Evolutionary conservation across 257 asterid species (phyloP), one percentile per base, ranked within the genome.

Genomic region (Ilex asprella): DNA sequence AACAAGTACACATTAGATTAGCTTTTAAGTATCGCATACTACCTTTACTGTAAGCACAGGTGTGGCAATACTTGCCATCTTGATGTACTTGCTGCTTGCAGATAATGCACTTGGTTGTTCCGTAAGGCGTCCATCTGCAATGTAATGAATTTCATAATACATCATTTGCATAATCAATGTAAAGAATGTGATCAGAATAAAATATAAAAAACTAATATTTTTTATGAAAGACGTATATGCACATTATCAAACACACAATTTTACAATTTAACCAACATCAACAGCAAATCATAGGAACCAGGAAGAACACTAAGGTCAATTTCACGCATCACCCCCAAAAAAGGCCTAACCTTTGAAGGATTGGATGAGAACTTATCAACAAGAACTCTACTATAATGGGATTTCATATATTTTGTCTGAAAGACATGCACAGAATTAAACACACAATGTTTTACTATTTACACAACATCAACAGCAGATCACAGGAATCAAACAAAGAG

Each of bases 11-110:
- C 41, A 35, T 3, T 35, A 35, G 5, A 35, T 3, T 35, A 35
- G 5, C 41, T 3, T 35, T 3, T 35, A 35, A 12, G 16, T 12
- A 35, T 2, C 52, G 15, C 39, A 39, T 30, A 44, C 31, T 66
- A 89, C 97, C 99, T 93, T 93, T 93, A 72, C 94, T 83, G 76
- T 93, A 93, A 41, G 99, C 97, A 64, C 99, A 87, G n/a, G 97
- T 85, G 56, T 93, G 99, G 56, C 99, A 93, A 51, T 93, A 93
- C 72, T 93, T 93, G 49, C 69, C 99, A 70, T 93, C 84, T 78
- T 93, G 99, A 72, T 93, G 99, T n/a, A 89, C 96, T 78, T 93
- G 99, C 72, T 93, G 99, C 87, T 93, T 93, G 72, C 99, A 93
- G 65, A 89, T 93, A 14, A 75, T 72, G 69, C 97, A 93, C 76